Percentiles rank a stretch among this genome's conserved stretches.
phyloP scores from a whole-genome alignment of 257 asterid species.

The Coffea eugenioides region DNA sequence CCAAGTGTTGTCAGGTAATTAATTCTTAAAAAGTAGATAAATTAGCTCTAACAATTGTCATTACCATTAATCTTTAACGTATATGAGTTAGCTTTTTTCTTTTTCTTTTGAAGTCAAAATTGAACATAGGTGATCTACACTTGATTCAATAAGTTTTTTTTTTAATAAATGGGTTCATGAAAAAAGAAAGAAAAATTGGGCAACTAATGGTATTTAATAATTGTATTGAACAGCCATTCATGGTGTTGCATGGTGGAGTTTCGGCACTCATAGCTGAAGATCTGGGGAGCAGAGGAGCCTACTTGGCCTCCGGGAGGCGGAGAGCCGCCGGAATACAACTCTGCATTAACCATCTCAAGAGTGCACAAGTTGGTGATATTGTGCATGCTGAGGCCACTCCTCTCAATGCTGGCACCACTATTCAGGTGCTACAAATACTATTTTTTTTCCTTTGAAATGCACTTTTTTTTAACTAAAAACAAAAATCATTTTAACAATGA shows the following conservation, averaged over 20 bases:
- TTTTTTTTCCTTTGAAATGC: no score
- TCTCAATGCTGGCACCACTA: slow-evolving; percentile 10
- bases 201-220: not conserved
- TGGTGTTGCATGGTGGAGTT: slow-evolving; percentile 13
- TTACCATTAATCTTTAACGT: no score
- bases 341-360: slow-evolving; percentile 14
- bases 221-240: not conserved
- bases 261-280: slow-evolving; percentile 18
- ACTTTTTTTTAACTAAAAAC: no score
- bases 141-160: no score
- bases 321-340: slow-evolving; percentile 13
- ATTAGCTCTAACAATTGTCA: no score
- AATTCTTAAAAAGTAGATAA: no score
- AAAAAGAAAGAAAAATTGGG: not conserved
- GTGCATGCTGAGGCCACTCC: slow-evolving; percentile 10
- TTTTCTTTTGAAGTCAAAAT: not conserved
- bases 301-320: slow-evolving; percentile 1
- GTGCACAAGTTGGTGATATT: slow-evolving; percentile 13
- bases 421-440: not conserved
- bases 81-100: not conserved
- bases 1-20: slow-evolving; percentile 17
- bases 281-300: slow-evolving; percentile 4
- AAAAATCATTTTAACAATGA: no score
- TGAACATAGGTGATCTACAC: not conserved
- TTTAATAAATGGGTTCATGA: not conserved